phyloP scores from a whole-genome alignment of 257 asterid genomes.

The Linderniella brevidens region DNA sequence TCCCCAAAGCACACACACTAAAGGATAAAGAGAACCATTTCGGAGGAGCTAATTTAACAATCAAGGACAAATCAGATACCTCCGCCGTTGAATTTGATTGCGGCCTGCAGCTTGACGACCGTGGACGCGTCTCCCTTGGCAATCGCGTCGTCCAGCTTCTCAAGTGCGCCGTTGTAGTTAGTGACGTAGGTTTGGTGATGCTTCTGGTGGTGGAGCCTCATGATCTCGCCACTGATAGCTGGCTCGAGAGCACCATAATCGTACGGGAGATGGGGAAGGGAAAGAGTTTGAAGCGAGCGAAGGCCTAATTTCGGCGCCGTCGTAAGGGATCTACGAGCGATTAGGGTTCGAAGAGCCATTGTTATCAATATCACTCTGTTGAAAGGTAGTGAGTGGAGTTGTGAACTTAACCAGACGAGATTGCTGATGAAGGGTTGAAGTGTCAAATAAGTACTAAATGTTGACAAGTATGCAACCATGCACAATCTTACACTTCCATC shows the following conservation, averaged over 20 bases:
- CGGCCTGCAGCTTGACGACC: slow-evolving; percentile 48
- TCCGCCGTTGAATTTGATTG: slow-evolving; percentile 64
- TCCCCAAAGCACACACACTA: too few species aligned
- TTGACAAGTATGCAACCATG: too few species aligned
- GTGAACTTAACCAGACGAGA: too few species aligned
- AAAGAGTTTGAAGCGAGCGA: slow-evolving; percentile 42
- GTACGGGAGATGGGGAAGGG: slow-evolving; percentile 58
- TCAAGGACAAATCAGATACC: slow-evolving; percentile 14
- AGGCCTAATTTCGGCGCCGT: slow-evolving; percentile 12
- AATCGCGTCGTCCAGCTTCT: slow-evolving; percentile 42
- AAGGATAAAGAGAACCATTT: too few species aligned
- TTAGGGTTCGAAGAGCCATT: slow-evolving; percentile 47
- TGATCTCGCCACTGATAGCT: slow-evolving; percentile 46
- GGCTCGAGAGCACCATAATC: slow-evolving; percentile 62
- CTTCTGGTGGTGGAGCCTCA: slow-evolving; percentile 64
- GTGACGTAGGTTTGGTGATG: slow-evolving; percentile 60
- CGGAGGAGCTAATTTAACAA: too few species aligned
- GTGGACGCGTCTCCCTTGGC: slow-evolving; percentile 35
- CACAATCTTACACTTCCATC: too few species aligned
- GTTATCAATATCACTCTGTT: not conserved
- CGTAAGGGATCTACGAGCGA: slow-evolving; percentile 18
- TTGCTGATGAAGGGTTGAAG: too few species aligned
- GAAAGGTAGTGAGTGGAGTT: too few species aligned
- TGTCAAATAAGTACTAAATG: too few species aligned
- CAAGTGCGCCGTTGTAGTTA: slow-evolving; percentile 49